phyloP scores from a whole-genome alignment of 2,329 filamentous ascomycete species.

The Hortaea sp. region DNA sequence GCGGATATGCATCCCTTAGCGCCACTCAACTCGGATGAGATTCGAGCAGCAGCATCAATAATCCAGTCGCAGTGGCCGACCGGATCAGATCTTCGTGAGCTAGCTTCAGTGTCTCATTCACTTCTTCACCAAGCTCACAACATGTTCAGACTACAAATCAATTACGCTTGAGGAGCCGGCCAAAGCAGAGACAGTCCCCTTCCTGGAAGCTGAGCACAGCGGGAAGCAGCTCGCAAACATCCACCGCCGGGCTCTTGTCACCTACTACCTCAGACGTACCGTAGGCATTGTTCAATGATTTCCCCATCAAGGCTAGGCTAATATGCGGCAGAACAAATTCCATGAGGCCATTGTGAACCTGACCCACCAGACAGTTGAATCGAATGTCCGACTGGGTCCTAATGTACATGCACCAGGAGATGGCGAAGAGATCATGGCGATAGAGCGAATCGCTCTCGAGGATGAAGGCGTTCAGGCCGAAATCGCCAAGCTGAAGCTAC shows the following conservation, averaged over 20 bases:
- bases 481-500: slow-evolving; percentile 49
- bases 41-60: slow-evolving; percentile 40
- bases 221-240: slow-evolving; percentile 34
- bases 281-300: slow-evolving; percentile 29
- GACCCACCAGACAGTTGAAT: slow-evolving; percentile 40
- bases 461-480: slow-evolving; percentile 49
- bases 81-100: slow-evolving; percentile 38
- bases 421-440: slow-evolving; percentile 48
- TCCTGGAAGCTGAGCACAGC: slow-evolving; percentile 21
- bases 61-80: slow-evolving; percentile 47
- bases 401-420: slow-evolving; percentile 50
- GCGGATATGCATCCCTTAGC: slow-evolving; percentile 45
- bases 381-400: slow-evolving; percentile 48
- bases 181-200: slow-evolving; percentile 23
- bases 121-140: too few species aligned
- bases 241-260: slow-evolving; percentile 40
- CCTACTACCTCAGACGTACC: slow-evolving; percentile 49
- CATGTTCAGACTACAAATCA: slow-evolving; percentile 47
- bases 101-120: too few species aligned
- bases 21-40: slow-evolving; percentile 49
- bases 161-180: slow-evolving; percentile 38
- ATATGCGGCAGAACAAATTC: slow-evolving; percentile 43
- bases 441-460: slow-evolving; percentile 47
- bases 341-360: slow-evolving; percentile 52
- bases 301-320: slow-evolving; percentile 1